Evolutionary conservation across 2,329 filamentous ascomycete genomes (phyloP), one percentile per base, ranked within the genome.

Genomic region (Talaromyces sp.): DNA sequence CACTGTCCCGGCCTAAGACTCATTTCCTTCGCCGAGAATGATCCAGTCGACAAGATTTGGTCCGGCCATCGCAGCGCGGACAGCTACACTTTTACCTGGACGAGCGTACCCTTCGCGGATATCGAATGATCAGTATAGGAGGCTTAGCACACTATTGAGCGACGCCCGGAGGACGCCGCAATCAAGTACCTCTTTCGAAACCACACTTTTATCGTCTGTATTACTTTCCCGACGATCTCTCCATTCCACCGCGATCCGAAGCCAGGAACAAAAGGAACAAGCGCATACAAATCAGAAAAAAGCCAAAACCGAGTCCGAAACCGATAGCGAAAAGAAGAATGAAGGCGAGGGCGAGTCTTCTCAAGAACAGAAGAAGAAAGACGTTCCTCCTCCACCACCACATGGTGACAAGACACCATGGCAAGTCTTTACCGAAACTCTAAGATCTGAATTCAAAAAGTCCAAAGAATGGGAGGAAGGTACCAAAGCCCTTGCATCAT

Each of bases 391-490:
- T 25, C 94, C 93, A 15, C 94, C 95, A n/a, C 94, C 93, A 22
- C 95, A 99, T 75, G 95, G 95, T 67, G 93, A 97, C 82, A 99
- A 99, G 84, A 95, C 94, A 2, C 95, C 95, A 63, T 98, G 95
- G 93, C 92, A 98, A 77, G 95, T 99, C 36, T 99, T 99, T 82
- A 92, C 92, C 74, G 95, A 99, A 76, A 99, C 95, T n/a, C 87
- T 99, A 80, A 88, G 92, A 77, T 86, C 85, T 65, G 95, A 99
- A 80, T 96, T 99, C 81, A 93, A 97, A 79, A 91, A 92, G 61
- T 98, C 93, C 17, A 97, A 98, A 76, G 95, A 99, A 78, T 99
- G 95, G 95, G 97, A 99, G 75, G 95, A 99, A 76, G 96, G 92
- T 51, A 99, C 94, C 49, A 98, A 99, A 82, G 92, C 95, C 70